Percentiles rank a stretch among this genome's conserved stretches.
Evolutionary conservation across 2,329 filamentous ascomycete genomes (phyloP).

Genomic region (Sporothrix schenckii): DNA sequence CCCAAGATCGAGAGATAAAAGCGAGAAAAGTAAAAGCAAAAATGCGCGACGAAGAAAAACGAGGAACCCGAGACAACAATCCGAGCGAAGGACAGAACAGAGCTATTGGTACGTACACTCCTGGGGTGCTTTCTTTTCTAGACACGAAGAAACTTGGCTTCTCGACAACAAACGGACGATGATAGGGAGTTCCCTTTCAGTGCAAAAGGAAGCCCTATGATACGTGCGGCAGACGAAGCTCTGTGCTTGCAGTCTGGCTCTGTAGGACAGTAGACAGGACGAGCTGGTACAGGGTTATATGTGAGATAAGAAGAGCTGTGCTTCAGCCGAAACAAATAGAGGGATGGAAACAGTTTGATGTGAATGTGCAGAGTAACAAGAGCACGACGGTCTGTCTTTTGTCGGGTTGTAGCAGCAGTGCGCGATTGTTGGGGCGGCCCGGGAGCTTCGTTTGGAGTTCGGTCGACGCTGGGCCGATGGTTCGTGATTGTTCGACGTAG

Average conservation of each 20-base stretch:
- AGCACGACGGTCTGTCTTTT: neutral
- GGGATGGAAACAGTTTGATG: neutral
- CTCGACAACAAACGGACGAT: conserved; percentile 34
- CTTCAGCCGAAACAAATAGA: conserved; percentile 4
- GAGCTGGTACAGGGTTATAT: conserved; percentile 24
- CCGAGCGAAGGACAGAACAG: conserved; percentile 42
- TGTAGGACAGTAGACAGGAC: conserved; percentile 17
- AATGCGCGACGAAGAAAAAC: conserved; percentile 37
- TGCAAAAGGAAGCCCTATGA: conserved; percentile 40
- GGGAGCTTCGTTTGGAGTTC: neutral
- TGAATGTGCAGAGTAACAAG: neutral
- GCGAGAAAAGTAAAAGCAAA: conserved; percentile 31
- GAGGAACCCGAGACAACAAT: conserved; percentile 30
- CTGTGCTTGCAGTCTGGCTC: conserved; percentile 59
- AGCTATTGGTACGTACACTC: conserved; percentile 62
- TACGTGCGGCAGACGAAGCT: conserved; percentile 60
- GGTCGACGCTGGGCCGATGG: neutral
- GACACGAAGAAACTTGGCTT: conserved; percentile 37
- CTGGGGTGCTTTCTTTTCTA: conserved; percentile 38
- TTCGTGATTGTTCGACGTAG: neutral
- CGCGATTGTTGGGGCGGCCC: neutral
- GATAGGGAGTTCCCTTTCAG: conserved; percentile 29
- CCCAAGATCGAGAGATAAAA: conserved; percentile 34
- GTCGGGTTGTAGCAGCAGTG: neutral
- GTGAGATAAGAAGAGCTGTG: conserved; percentile 13